These are phyloP conservation scores for Penicillium diatomitis DNA, from an alignment of 495 filamentous ascomycete species.

Conservation along the genomic window DNA sequence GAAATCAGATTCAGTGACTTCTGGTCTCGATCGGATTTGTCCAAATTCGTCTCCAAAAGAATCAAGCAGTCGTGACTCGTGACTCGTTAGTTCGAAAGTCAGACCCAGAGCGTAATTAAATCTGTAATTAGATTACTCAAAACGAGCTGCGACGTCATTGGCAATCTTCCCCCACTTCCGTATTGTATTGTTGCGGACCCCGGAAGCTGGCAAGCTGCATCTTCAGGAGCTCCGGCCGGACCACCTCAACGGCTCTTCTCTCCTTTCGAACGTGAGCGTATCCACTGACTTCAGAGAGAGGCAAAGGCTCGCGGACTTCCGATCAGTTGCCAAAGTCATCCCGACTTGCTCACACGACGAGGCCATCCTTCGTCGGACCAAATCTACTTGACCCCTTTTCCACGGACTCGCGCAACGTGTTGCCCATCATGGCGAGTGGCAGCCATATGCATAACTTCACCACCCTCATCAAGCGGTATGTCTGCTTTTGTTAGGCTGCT, in stretches of 20 bases:
- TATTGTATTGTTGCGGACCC: conserved; percentile 13
- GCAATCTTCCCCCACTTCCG: background rate
- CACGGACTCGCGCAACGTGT: conserved; percentile 17
- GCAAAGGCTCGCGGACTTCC: too few relatives aligned
- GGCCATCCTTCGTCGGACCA: background rate
- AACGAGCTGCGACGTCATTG: conserved; percentile 9
- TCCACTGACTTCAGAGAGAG: too few relatives aligned
- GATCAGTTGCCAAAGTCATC: too few relatives aligned
- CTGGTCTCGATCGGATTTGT: too few relatives aligned
- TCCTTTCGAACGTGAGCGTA: background rate
- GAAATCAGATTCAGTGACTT: too few relatives aligned
- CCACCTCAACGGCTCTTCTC: conserved; percentile 1
- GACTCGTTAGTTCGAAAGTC: background rate
- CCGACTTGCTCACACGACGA: too few relatives aligned
- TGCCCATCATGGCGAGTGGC: conserved; percentile 40
- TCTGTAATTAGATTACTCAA: conserved; percentile 14
- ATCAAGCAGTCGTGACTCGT: too few relatives aligned
- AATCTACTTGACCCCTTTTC: background rate
- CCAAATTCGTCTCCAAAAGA: too few relatives aligned
- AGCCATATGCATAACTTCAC: conserved; percentile 91
- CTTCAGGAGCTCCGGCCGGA: conserved; percentile 11
- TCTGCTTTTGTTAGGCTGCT: conserved; percentile 2
- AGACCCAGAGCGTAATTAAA: background rate
- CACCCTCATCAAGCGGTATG: conserved; percentile 95
- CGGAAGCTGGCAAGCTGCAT: conserved; percentile 6